Base-by-base conservation (phyloP, 2,329 filamentous ascomycete genomes). In the Clonostachys rhizophaga region DNA sequence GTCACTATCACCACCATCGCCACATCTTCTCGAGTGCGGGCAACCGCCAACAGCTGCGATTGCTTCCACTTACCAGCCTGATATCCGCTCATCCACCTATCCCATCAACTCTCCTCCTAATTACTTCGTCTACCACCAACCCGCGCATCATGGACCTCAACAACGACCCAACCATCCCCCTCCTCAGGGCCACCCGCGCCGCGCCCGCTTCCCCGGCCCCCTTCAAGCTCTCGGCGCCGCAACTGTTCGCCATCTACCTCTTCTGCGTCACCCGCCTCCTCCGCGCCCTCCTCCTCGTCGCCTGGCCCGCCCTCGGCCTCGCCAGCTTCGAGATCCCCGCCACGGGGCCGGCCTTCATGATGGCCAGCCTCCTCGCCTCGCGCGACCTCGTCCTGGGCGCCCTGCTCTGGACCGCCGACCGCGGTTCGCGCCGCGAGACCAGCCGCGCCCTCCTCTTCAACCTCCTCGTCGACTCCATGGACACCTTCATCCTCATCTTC, bases 401-500 rank as follows among this genome's bases (percentile, higher is more conserved):
- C 0, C 48, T 64, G 17, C 46, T 65, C 14, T 55, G 57, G 41
- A 56, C 55, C 33, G 55, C 60, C 42, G 59, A 62, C 34, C 43
- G 39, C 46, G 36, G 20, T 52, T 48, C 17, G 30, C 16, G 54
- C 39, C 55, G 57, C 43, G 62, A 65, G 43, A 51, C 60, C 6
- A 55, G 56, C 34, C 57, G 63, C 45, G 61, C 62, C 4, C 52
- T 65, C 33, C 56, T 58, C 11, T 53, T 55, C 20, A 61, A 56
- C 39, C 52, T 65, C 6, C 56, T 64, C 18, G 62, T 59, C 51
- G 63, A 65, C 54, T 60, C 60, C 48, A 55, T 62, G 40, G 62
- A 65, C 52, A 59, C 63, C 6, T 64, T 62, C 30, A 56, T 63
- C 37, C 54, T 65, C 45, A 62, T 65, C 43, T 64, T 65, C 45